A percentile compares a stretch with the other conserved stretches of the same genome.
phyloP scores from a whole-genome alignment of 2,329 filamentous ascomycete species.

The Dothistroma pini region DNA sequence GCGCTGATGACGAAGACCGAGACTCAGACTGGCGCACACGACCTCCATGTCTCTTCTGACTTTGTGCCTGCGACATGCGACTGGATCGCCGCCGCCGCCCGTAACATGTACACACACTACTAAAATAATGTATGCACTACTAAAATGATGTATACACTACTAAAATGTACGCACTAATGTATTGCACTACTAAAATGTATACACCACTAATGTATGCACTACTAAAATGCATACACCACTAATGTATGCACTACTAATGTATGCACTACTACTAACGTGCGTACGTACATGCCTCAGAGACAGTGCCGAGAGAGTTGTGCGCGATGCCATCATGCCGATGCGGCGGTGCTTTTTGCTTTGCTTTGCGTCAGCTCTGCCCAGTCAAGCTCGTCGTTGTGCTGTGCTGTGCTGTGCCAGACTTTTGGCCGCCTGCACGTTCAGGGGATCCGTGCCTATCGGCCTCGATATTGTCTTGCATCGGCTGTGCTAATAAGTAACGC shows the following conservation, averaged over 20 bases:
- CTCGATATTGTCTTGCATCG: conserved; percentile 3
- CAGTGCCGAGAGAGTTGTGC: no score
- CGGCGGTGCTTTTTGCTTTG: not conserved
- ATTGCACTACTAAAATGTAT: no score
- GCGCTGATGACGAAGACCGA: no score
- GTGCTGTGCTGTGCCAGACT: not conserved
- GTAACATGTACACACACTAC: not conserved
- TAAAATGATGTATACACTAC: no score
- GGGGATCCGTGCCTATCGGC: not conserved
- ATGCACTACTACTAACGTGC: no score
- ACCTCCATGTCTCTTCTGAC: not conserved
- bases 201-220: no score
- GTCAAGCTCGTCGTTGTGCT: not conserved
- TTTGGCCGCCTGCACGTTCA: not conserved
- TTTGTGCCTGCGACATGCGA: not conserved
- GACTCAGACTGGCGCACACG: no score
- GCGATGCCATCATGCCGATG: not conserved
- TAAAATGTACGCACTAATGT: no score
- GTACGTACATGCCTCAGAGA: no score
- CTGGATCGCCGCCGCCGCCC: not conserved
- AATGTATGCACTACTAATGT: not conserved
- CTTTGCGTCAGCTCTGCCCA: not conserved
- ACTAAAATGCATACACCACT: no score
- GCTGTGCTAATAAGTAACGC: not conserved
- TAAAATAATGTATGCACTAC: no score